A percentile compares a stretch with the other conserved stretches of the same genome.
phyloP scores from a whole-genome alignment of 805 yeast genomes.

The Metschnikowia continentalis region DNA sequence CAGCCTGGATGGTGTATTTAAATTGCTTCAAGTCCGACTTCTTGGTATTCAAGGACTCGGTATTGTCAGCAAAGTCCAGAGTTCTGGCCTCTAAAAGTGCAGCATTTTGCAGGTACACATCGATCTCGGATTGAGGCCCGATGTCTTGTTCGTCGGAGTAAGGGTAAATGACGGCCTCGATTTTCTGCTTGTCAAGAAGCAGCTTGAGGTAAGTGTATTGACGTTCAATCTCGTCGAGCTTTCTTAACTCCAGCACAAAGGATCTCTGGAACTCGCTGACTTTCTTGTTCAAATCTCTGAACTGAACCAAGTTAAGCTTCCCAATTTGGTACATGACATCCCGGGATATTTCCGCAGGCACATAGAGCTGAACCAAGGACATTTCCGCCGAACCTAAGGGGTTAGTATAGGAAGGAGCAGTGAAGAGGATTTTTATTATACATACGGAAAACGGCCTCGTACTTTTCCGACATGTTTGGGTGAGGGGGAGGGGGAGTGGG shows the following conservation, averaged over 20 bases:
- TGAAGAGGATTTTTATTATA: slow-evolving; percentile 6
- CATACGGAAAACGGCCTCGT: slow-evolving; percentile 47
- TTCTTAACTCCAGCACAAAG: slow-evolving; percentile 82
- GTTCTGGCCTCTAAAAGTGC: slow-evolving; percentile 71
- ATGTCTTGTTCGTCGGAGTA: slow-evolving; percentile 25
- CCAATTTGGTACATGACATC: slow-evolving; percentile 86
- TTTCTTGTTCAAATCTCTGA: slow-evolving; percentile 75
- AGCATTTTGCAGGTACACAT: slow-evolving; percentile 62
- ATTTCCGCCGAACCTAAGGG: slow-evolving; percentile 84
- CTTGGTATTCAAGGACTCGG: slow-evolving; percentile 57
- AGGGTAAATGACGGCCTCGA: slow-evolving; percentile 34
- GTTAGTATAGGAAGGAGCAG: slow-evolving; percentile 15
- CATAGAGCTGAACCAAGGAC: slow-evolving; percentile 87
- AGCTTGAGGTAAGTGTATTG: slow-evolving; percentile 50
- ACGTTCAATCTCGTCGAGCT: slow-evolving; percentile 81
- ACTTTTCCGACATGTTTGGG: slow-evolving; percentile 24
- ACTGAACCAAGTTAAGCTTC: slow-evolving; percentile 79
- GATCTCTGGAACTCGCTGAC: slow-evolving; percentile 85
- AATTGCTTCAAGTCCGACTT: slow-evolving; percentile 68
- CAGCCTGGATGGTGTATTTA: slow-evolving; percentile 46
- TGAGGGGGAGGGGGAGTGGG: background rate
- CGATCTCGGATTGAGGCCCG: slow-evolving; percentile 57
- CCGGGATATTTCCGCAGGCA: slow-evolving; percentile 85
- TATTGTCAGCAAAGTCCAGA: slow-evolving; percentile 62
- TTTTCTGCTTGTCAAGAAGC: slow-evolving; percentile 48